phyloP scores from a whole-genome alignment of 441 rosid species.

The Syzygium syzygioides region DNA sequence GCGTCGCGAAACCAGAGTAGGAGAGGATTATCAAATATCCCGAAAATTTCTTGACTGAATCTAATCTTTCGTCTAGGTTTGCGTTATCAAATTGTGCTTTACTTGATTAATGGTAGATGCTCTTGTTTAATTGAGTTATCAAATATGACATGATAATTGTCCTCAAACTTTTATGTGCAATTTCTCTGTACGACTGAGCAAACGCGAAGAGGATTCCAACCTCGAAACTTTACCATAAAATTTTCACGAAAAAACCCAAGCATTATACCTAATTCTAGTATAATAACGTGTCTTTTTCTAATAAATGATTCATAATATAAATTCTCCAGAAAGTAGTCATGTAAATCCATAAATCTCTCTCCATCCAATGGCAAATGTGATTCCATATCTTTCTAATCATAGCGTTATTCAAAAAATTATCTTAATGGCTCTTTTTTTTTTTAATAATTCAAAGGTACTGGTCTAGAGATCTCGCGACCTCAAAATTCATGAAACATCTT shows the following conservation, averaged over 20 bases:
- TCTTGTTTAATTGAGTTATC: accelerated
- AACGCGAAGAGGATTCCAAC: accelerated
- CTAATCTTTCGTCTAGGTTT: neutral
- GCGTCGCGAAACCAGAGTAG: neutral
- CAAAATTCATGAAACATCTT: accelerated
- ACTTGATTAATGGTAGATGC: accelerated
- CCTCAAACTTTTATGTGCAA: neutral
- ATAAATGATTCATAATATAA: accelerated
- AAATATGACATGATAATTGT: neutral
- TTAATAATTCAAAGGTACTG: accelerated
- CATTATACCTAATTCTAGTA: neutral
- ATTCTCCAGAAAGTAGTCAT: neutral
- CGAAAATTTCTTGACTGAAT: neutral
- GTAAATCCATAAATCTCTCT: neutral
- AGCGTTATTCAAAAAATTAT: neutral
- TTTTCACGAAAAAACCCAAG: neutral
- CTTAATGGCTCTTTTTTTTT: neutral
- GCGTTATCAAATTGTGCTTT: neutral
- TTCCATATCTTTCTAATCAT: neutral
- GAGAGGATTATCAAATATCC: neutral
- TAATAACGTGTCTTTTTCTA: neutral
- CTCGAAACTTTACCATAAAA: accelerated
- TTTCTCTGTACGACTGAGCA: neutral
- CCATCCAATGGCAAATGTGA: neutral
- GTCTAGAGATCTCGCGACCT: accelerated